Percentiles rank a stretch among this genome's conserved stretches.
Conservation (phyloP, 2,329 filamentous ascomycete species). For the Emericellopsis atlantica region DNA sequence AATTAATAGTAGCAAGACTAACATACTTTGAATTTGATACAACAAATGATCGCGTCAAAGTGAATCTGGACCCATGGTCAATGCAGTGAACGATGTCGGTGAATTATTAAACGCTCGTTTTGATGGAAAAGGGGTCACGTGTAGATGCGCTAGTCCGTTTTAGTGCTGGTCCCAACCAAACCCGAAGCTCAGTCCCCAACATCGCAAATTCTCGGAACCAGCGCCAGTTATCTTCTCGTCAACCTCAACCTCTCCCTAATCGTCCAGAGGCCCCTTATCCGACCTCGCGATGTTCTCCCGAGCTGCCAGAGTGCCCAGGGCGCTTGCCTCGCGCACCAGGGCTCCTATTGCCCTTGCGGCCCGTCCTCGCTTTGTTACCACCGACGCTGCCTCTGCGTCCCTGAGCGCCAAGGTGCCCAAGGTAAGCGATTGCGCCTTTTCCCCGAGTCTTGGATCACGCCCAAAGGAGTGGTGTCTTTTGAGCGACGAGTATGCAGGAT, state of each 20-base stretch:
- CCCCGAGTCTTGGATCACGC: not conserved
- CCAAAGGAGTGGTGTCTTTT: not conserved
- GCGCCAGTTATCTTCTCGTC: constrained; percentile 17
- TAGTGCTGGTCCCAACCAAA: constrained; percentile 22
- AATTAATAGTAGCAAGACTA: too few species aligned
- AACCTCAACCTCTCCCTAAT: constrained; percentile 14
- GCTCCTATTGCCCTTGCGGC: constrained; percentile 29
- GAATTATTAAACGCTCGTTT: not conserved
- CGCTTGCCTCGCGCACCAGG: constrained; percentile 37
- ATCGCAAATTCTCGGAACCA: constrained; percentile 30
- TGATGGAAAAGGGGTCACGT: constrained; percentile 10
- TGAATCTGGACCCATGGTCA: too few species aligned
- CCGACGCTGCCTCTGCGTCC: constrained; percentile 85
- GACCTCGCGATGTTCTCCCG: constrained; percentile 53
- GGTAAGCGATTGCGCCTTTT: constrained; percentile 3
- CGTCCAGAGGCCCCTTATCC: constrained; percentile 17
- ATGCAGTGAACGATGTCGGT: too few species aligned
- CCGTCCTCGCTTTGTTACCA: constrained; percentile 71
- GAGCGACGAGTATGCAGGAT: not conserved
- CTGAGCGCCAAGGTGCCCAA: constrained; percentile 48
- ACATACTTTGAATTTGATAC: too few species aligned
- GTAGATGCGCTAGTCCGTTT: constrained; percentile 9
- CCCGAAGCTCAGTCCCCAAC: constrained; percentile 26
- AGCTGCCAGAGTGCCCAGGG: constrained; percentile 40
- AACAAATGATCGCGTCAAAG: too few species aligned